A percentile compares a stretch with the other conserved stretches of the same genome.
These are phyloP conservation scores for Berkeleyomyces rouxiae DNA, from an alignment of 2,329 filamentous ascomycete species.

Conservation along the genomic window DNA sequence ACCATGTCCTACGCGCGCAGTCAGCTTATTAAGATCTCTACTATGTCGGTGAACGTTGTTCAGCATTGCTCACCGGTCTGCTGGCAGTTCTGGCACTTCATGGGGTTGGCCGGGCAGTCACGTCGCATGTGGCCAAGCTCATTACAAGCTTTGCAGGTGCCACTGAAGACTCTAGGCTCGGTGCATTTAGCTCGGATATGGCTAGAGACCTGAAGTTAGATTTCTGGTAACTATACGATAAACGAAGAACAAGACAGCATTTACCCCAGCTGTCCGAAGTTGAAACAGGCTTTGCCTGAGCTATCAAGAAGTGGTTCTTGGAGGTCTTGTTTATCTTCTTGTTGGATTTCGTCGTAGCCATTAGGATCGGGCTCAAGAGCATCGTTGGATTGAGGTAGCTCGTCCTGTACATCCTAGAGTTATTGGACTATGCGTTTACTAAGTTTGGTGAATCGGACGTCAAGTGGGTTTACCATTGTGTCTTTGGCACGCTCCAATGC, in stretches of 20 bases:
- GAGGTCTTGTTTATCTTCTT: too few relatives aligned
- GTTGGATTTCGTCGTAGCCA: too few relatives aligned
- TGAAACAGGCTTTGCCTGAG: neutral
- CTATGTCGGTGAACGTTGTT: slow-evolving; percentile 19
- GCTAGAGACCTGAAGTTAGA: slow-evolving; percentile 5
- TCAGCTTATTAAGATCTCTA: neutral
- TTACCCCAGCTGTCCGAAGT: neutral
- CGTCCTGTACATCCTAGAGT: too few relatives aligned
- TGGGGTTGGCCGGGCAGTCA: slow-evolving; percentile 45
- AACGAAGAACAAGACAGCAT: neutral
- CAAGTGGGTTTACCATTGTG: too few relatives aligned
- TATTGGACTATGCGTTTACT: too few relatives aligned
- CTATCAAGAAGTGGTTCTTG: neutral
- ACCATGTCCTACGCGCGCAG: slow-evolving; percentile 31
- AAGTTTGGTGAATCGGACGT: too few relatives aligned
- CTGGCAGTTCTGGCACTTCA: slow-evolving; percentile 43
- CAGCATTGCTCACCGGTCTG: slow-evolving; percentile 34
- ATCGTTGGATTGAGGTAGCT: too few relatives aligned
- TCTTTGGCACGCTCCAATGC: too few relatives aligned
- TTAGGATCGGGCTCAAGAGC: too few relatives aligned
- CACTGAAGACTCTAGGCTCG: slow-evolving; percentile 16
- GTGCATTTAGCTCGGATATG: slow-evolving; percentile 23
- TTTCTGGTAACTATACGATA: neutral
- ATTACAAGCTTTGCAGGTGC: slow-evolving; percentile 30
- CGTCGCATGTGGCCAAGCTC: slow-evolving; percentile 36